A percentile compares a stretch with the other conserved stretches of the same genome.
These are phyloP conservation scores for Candida glucosophila DNA, from an alignment of 1,139 yeast species.

Conservation along the genomic window DNA sequence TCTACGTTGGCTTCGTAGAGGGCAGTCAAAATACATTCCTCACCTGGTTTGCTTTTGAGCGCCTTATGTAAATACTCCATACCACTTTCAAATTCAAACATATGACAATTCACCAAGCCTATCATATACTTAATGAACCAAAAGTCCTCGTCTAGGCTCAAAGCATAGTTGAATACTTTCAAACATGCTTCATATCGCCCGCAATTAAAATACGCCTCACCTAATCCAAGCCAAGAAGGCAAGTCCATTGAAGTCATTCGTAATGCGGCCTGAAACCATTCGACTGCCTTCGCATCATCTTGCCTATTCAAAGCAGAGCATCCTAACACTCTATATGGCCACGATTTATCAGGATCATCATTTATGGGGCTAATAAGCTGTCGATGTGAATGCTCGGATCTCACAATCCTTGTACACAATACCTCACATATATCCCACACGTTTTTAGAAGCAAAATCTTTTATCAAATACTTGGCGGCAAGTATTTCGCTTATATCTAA, in stretches of 20 bases:
- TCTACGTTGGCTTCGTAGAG: slow-evolving; percentile 49
- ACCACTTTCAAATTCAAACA: slow-evolving; percentile 32
- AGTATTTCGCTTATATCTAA: slow-evolving; percentile 65
- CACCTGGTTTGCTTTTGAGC: slow-evolving; percentile 33
- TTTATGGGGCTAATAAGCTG: slow-evolving; percentile 30
- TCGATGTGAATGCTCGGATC: slow-evolving; percentile 53
- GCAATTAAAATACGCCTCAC: slow-evolving; percentile 81
- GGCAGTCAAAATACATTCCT: slow-evolving; percentile 50
- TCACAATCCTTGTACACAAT: slow-evolving; percentile 54
- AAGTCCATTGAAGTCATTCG: slow-evolving; percentile 59
- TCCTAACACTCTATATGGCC: slow-evolving; percentile 91
- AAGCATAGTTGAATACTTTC: slow-evolving; percentile 69
- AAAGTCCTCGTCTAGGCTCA: slow-evolving; percentile 30
- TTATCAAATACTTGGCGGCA: slow-evolving; percentile 69
- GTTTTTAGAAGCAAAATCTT: slow-evolving; percentile 50
- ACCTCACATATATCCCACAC: slow-evolving; percentile 88
- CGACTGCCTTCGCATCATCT: slow-evolving; percentile 73
- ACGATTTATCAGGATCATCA: slow-evolving; percentile 33
- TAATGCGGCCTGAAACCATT: slow-evolving; percentile 80
- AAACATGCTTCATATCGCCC: slow-evolving; percentile 84
- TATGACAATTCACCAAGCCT: slow-evolving; percentile 49
- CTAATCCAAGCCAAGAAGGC: slow-evolving; percentile 87
- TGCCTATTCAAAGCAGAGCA: slow-evolving; percentile 65
- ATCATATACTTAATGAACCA: slow-evolving; percentile 62
- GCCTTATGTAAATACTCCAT: slow-evolving; percentile 28